A percentile compares a stretch with the other conserved stretches of the same genome.
Conservation (phyloP, 1,284 basidiomycete genomes). For the Leccinum fallax region DNA sequence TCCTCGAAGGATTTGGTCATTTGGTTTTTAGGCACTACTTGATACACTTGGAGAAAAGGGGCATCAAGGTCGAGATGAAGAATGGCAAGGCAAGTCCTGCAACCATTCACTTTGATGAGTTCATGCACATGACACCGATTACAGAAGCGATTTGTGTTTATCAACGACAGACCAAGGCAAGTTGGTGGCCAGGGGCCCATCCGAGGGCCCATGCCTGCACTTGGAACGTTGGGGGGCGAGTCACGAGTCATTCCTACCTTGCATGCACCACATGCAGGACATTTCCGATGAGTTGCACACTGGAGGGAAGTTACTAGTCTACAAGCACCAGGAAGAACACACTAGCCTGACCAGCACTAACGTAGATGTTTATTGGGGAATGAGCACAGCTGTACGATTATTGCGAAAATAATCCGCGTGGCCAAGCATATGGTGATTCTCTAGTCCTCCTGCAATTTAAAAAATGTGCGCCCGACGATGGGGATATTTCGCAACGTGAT, state of each 20-base stretch:
- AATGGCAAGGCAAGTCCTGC: conserved; percentile 21
- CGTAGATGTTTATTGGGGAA: neutral
- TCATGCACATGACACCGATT: neutral
- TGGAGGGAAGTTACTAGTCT: neutral
- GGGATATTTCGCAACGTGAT: conserved; percentile 55
- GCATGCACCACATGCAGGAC: conserved; percentile 16
- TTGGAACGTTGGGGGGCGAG: conserved; percentile 26
- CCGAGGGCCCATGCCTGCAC: conserved; percentile 29
- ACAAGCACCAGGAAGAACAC: neutral
- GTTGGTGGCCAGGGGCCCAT: conserved; percentile 3
- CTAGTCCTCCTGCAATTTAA: neutral
- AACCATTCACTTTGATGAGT: neutral
- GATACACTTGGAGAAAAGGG: conserved; percentile 30
- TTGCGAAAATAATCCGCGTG: neutral
- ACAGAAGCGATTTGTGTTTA: conserved; percentile 18
- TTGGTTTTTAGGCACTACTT: conserved; percentile 41
- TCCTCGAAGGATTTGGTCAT: conserved; percentile 29
- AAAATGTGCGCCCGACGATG: conserved; percentile 29
- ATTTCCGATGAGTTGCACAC: conserved; percentile 5
- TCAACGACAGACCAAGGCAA: conserved; percentile 11
- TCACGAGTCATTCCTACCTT: conserved; percentile 30
- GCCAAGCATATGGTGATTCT: neutral
- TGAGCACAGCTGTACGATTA: neutral
- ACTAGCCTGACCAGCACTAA: neutral
- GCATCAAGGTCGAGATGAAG: conserved; percentile 17